Evolutionary conservation across 257 asterid genomes (phyloP), one percentile per base, ranked within the genome.

Genomic region (Nicotiana benthamiana): DNA sequence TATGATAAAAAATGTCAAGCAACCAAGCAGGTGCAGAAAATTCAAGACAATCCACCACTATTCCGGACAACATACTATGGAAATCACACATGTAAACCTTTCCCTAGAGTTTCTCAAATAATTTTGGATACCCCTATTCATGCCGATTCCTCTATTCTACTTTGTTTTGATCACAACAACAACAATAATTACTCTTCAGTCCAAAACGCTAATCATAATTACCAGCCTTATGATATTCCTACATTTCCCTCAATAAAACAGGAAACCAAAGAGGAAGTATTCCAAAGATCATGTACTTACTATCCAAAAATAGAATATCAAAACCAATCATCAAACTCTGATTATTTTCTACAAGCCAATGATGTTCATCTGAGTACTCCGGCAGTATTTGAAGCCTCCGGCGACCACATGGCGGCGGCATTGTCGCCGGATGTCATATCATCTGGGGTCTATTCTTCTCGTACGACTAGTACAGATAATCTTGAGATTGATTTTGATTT

Each of bases 1-100:
- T 85, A 64, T 63, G 97, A 91, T 56, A 90, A 91, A 62, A 83
- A 83, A 10, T 93, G 97, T 85, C 87, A 56, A 16, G 97, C 97
- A 34, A 86, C 89, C 0, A 93, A 93, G 82, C 93, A 90, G 54
- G 95, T 91, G 20, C 97, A 93, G 20, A 83, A 68, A 75, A 79
- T 87, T 5, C 84, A 86, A 81, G 93, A 91, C 1, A 87, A 83
- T 4, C 97, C 97, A 27, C 87, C 91, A 2, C 30, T 86, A 3
- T 85, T 57, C 78, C 74, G 88, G 27, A 90, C 93, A 34, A 90
- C 93, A 0, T 93, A 93, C 87, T 85, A 86, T 9, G 93, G 91
- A 3, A 81, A 64, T 11, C 97, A 93, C 83, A 83, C 90, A 0
- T 93, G 97, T 84, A 84, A 74, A 13, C 80, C 76, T 68, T 9